phyloP scores from a whole-genome alignment of 2,329 filamentous ascomycete genomes.

The Colletotrichum musae region DNA sequence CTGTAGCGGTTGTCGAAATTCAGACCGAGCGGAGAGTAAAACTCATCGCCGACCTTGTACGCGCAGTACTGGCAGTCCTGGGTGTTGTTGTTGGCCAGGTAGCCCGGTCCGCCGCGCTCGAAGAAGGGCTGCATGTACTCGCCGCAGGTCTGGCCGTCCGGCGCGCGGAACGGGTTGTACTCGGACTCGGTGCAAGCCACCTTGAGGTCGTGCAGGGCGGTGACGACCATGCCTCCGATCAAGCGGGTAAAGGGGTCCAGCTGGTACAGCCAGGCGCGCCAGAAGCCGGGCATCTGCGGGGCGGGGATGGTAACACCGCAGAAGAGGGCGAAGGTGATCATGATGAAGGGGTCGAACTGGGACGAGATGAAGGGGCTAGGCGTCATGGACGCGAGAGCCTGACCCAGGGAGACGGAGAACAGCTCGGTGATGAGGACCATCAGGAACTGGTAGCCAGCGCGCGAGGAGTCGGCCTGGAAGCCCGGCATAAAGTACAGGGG shows the following conservation, averaged over 20 bases:
- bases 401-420: slow-evolving; percentile 86
- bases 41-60: slow-evolving; percentile 84
- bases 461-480: slow-evolving; percentile 72
- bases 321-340: slow-evolving; percentile 88
- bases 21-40: slow-evolving; percentile 78
- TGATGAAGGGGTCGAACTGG: slow-evolving; percentile 85
- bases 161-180: slow-evolving; percentile 78
- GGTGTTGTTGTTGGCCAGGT: slow-evolving; percentile 77
- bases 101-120: slow-evolving; percentile 76
- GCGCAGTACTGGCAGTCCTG: slow-evolving; percentile 85
- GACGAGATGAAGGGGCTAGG: slow-evolving; percentile 84
- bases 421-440: slow-evolving; percentile 87
- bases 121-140: slow-evolving; percentile 84
- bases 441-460: slow-evolving; percentile 89
- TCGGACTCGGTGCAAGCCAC: slow-evolving; percentile 75
- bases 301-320: slow-evolving; percentile 88
- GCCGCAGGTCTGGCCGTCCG: slow-evolving; percentile 76
- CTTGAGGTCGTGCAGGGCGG: slow-evolving; percentile 76
- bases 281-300: slow-evolving; percentile 83
- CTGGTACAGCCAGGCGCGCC: slow-evolving; percentile 85
- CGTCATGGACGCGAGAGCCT: slow-evolving; percentile 82
- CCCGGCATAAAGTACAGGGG: slow-evolving; percentile 89
- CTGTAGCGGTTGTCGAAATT: slow-evolving; percentile 81
- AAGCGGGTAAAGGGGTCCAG: slow-evolving; percentile 88
- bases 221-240: slow-evolving; percentile 84